Evolutionary conservation across 176 grass and related monocot genomes (phyloP), one percentile per base, ranked within the genome.

Genomic region (Triticum dicoccoides): DNA sequence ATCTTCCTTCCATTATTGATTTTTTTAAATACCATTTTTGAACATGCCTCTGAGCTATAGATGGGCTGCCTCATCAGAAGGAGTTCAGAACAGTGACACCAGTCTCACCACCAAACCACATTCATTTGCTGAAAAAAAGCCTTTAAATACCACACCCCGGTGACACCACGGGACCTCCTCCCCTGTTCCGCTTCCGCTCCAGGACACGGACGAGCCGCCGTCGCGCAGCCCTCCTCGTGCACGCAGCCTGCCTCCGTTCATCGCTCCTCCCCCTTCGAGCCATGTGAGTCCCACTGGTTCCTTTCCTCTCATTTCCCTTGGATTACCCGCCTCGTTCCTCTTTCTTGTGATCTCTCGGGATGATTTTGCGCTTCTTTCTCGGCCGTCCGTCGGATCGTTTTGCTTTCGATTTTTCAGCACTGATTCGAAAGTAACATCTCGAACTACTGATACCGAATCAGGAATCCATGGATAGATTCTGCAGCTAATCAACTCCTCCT

Each of bases 71-170:
- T 45, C 54, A 30, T 74, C 78, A 3, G 54, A 21, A 15, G 29
- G 20, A 71, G 29, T 79, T 79, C 69, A 81, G 61, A 39, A 5
- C n/a, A 41, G 63, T 45, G 61, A 90, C 64, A 61, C 1, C 35
- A 42, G 66, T 69, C 66, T 34, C 69, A 75, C 54, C 11, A 8
- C 54, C 12, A 8, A 17, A 41, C 9, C 18, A 18, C 45, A 69
- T 61, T 61, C 70, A 32, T 17, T 7, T 4, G 12, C 41, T 21
- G 12, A 15, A 74, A 72, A 72, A 67, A 14, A 15, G 9, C 69
- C 68, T 85, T 84, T 69, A 88, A 87, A 88, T 88, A 85, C 68
- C 51, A 21, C 80, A 29, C 12, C n/a, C 39, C 24, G 0, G 44
- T 30, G 73, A 17, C 41, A 65, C 84, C 61, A 25, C 13, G 33